phyloP scores from a whole-genome alignment of 306 rosid species.

The Hippophae rhamnoides region DNA sequence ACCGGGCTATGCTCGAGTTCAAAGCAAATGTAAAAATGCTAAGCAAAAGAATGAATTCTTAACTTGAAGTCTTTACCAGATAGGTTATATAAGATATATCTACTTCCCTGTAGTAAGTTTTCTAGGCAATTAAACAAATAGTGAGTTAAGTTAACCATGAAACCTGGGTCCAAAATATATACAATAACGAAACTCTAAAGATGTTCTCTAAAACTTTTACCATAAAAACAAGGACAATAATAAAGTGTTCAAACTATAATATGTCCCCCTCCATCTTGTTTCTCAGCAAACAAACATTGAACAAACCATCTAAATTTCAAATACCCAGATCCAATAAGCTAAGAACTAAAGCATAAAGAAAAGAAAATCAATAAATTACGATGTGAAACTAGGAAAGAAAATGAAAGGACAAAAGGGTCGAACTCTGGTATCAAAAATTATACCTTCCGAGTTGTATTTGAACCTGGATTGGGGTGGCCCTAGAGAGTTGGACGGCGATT shows the following conservation, averaged over 20 bases:
- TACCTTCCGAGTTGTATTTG: constrained; percentile 73
- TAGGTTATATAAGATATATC: no score
- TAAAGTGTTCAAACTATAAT: no score
- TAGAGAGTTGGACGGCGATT: constrained; percentile 57
- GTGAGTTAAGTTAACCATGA: not conserved
- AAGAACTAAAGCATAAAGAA: constrained; percentile 13
- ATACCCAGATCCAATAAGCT: constrained; percentile 27
- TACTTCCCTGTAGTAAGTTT: constrained; percentile 4
- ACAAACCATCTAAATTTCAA: constrained; percentile 13
- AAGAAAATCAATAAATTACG: constrained; percentile 15
- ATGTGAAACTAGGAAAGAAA: constrained; percentile 17
- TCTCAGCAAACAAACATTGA: constrained; percentile 20
- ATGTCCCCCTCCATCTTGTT: not conserved
- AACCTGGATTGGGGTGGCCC: constrained; percentile 83
- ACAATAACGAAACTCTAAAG: not conserved
- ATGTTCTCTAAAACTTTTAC: not conserved
- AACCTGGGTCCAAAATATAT: constrained; percentile 3
- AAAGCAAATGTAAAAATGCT: not conserved
- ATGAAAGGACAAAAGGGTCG: constrained; percentile 4
- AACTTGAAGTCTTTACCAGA: constrained; percentile 9
- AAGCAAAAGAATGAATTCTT: not conserved
- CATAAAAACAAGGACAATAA: no score
- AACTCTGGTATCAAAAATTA: constrained; percentile 8
- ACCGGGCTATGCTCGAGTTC: constrained; percentile 3
- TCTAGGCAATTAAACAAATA: constrained; percentile 8